A percentile compares a stretch with the other conserved stretches of the same genome.
Evolutionary conservation across 1,284 basidiomycete genomes (phyloP).

Genomic region (Omphalotus olearius): DNA sequence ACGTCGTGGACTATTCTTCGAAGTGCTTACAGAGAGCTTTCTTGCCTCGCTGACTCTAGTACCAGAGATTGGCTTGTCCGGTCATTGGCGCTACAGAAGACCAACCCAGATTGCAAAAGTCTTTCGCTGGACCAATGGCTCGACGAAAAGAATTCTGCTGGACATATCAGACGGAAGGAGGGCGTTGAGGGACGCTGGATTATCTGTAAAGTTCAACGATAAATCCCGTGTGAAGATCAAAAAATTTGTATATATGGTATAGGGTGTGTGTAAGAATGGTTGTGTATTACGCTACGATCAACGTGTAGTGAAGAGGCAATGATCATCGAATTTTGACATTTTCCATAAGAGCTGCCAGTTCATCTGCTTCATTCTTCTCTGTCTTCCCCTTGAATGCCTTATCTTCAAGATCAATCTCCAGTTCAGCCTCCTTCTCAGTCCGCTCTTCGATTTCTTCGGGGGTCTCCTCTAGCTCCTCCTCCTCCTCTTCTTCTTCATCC

Average conservation of each 20-base stretch:
- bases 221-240: background rate
- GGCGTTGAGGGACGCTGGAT: slow-evolving; percentile 55
- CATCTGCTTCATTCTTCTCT: slow-evolving; percentile 39
- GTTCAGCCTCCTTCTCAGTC: slow-evolving; percentile 30
- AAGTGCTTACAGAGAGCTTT: slow-evolving; percentile 60
- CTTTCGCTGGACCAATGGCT: slow-evolving; percentile 47
- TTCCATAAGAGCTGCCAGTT: slow-evolving; percentile 58
- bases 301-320: background rate
- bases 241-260: background rate
- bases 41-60: slow-evolving; percentile 31
- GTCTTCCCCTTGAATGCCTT: slow-evolving; percentile 20
- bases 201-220: slow-evolving; percentile 3
- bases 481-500: slow-evolving; percentile 80
- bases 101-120: slow-evolving; percentile 19
- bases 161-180: slow-evolving; percentile 49
- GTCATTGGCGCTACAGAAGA: slow-evolving; percentile 35
- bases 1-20: slow-evolving; percentile 58
- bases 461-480: slow-evolving; percentile 55
- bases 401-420: slow-evolving; percentile 19
- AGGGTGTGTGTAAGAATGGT: background rate
- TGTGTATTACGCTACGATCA: background rate
- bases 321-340: slow-evolving; percentile 42
- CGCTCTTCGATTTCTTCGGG: slow-evolving; percentile 37
- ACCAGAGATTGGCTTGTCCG: slow-evolving; percentile 47
- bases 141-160: slow-evolving; percentile 32